Conservation (phyloP, 805 yeast genomes). For the Monosporozyma yasuniensis region DNA sequence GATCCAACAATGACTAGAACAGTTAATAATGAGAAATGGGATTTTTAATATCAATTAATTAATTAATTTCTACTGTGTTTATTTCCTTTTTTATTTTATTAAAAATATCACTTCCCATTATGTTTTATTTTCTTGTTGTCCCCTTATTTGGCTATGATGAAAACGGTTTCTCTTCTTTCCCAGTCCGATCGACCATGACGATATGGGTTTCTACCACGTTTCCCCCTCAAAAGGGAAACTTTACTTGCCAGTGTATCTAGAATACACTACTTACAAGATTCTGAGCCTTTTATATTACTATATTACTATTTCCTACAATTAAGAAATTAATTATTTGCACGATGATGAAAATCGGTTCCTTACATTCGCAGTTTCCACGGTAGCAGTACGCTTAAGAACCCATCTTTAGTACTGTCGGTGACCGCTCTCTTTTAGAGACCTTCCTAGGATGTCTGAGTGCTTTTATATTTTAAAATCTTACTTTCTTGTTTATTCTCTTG, state of each 20-base stretch:
- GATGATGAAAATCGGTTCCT: constrained; percentile 63
- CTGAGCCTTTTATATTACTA: constrained; percentile 25
- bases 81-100: neutral
- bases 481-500: constrained; percentile 5
- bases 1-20: too few species aligned
- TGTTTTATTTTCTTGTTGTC: too few species aligned
- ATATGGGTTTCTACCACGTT: constrained; percentile 49
- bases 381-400: constrained; percentile 76
- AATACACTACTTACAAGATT: constrained; percentile 21
- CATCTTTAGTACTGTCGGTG: constrained; percentile 67
- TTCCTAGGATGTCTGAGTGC: constrained; percentile 89
- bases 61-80: neutral
- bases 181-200: constrained; percentile 93
- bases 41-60: neutral
- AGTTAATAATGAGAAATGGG: too few species aligned
- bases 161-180: constrained; percentile 73
- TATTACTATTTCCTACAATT: neutral
- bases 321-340: constrained; percentile 29
- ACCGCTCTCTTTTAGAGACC: constrained; percentile 62
- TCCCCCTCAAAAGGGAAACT: constrained; percentile 34
- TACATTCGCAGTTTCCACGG: constrained; percentile 97
- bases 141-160: constrained; percentile 38
- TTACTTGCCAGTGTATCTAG: constrained; percentile 75
- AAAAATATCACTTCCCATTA: neutral
- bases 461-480: constrained; percentile 6